These are phyloP conservation scores for Coccomyxa sp. DNA, from an alignment of 139 green algal genomes.

Conservation along the genomic window DNA sequence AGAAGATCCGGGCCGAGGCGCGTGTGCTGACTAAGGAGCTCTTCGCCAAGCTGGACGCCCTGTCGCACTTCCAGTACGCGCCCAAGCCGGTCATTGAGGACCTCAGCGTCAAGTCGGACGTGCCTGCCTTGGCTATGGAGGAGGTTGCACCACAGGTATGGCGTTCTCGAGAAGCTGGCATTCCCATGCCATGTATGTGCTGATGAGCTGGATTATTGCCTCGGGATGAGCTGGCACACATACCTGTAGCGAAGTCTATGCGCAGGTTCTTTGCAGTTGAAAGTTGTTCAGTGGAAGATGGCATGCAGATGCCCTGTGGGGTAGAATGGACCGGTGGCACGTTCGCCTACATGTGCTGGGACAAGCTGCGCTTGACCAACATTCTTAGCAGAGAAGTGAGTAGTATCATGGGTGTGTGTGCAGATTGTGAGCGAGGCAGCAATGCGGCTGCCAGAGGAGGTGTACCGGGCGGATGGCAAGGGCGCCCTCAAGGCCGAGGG, in stretches of 20 bases:
- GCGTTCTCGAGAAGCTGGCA: no score
- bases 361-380: neutral
- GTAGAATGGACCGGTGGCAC: neutral
- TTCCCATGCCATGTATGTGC: no score
- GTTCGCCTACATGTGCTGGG: neutral
- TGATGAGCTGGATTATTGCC: no score
- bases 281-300: neutral
- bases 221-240: no score
- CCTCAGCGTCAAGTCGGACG: conserved; percentile 58
- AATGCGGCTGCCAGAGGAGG: conserved; percentile 65
- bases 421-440: conserved; percentile 46
- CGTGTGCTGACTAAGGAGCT: conserved; percentile 72
- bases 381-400: neutral
- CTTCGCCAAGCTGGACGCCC: conserved; percentile 81
- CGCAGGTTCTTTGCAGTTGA: no score
- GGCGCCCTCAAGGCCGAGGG: conserved; percentile 35
- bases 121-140: conserved; percentile 77
- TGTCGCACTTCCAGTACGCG: conserved; percentile 87
- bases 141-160: conserved; percentile 63
- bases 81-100: conserved; percentile 87
- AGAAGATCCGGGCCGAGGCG: conserved; percentile 36
- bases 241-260: no score
- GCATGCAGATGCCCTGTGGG: neutral
- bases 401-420: neutral
- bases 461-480: conserved; percentile 33